phyloP scores from a whole-genome alignment of 2,329 filamentous ascomycete genomes.

The Sclerotinia trifoliorum region DNA sequence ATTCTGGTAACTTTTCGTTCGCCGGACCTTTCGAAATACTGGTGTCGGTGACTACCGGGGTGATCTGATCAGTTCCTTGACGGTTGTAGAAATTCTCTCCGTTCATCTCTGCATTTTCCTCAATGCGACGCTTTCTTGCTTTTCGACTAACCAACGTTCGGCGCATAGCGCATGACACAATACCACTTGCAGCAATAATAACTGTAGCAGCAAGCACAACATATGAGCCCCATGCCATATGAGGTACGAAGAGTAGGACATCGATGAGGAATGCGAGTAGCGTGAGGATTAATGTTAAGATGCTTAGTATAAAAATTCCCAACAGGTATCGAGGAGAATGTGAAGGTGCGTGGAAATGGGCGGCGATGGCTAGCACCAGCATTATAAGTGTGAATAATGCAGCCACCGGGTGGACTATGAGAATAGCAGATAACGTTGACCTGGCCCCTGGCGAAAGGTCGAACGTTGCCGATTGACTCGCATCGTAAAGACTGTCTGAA shows the following conservation, averaged over 20 bases:
- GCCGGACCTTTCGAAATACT: conserved; percentile 56
- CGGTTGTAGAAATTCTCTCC: conserved; percentile 86
- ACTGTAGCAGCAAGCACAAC: conserved; percentile 88
- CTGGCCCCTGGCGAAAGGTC: conserved; percentile 54
- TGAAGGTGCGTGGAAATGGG: conserved; percentile 83
- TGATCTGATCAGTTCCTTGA: conserved; percentile 43
- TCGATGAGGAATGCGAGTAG: conserved; percentile 90
- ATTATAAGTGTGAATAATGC: conserved; percentile 82
- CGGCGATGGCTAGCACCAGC: conserved; percentile 72
- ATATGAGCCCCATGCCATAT: conserved; percentile 92
- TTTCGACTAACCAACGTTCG: conserved; percentile 88
- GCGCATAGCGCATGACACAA: conserved; percentile 93
- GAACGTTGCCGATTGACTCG: conserved; percentile 46
- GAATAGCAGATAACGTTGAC: conserved; percentile 74
- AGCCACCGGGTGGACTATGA: conserved; percentile 91
- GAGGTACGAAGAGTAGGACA: conserved; percentile 89
- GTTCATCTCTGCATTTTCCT: conserved; percentile 95
- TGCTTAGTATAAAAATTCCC: conserved; percentile 77
- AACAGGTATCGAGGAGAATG: conserved; percentile 90
- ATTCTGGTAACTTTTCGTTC: conserved; percentile 51
- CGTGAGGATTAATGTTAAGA: conserved; percentile 80
- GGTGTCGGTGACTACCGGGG: conserved; percentile 49
- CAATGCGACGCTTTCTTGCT: conserved; percentile 87
- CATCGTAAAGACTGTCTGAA: conserved; percentile 35
- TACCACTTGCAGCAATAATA: conserved; percentile 73